Base-by-base conservation (phyloP, 352 stramenopile genomes). In the Thalassiosira allenii region DNA sequence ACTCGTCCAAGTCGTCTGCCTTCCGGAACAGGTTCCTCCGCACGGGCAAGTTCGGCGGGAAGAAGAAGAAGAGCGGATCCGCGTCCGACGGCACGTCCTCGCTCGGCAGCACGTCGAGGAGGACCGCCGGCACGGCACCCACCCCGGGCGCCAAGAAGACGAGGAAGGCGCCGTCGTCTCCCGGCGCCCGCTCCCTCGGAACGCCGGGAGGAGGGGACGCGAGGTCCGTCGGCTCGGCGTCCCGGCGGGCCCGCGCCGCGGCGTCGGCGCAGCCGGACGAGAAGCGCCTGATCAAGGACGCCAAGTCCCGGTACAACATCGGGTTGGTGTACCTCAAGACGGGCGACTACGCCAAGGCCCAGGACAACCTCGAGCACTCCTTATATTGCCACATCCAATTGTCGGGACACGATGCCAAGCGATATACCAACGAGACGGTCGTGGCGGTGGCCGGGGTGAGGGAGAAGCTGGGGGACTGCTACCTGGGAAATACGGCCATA, bases 291-390 rank as follows among this genome's bases (percentile, higher is more conserved):
- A 14, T 33, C 20, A 80, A 80, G 52, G 61, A 73, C 43, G 66
- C 72, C 29, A 81, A 81, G 51, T 74, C 73, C 8, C 33, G 73
- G 25, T 81, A 52, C 57, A 82, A 82, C 53, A 77, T 82, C 14
- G 74, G 74, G 2, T 41, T 82, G 9, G 54, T 82, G 20, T 82
- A 82, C 41, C 57, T 82, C 1, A 82, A 82, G 58, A 77, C 74
- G 17, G 58, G 58, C 4, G 65, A 82, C 47, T 77, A 77, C 34
- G 8, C 34, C 14, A 82, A 82, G 30, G 74, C 74, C 12, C 56
- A 72, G 27, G 65, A 82, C 29, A 82, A 82, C 33, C 49, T 82
- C 4, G 65, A 82, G 49, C 56, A 77, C n/a, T 69, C 49, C 22
- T 66, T 82, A 0, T 72, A 77, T 47, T 75, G 54, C 30, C 32